Percentiles rank a stretch among this genome's conserved stretches.
phyloP scores from a whole-genome alignment of 495 filamentous ascomycete genomes.

The Penicillium nucicola region DNA sequence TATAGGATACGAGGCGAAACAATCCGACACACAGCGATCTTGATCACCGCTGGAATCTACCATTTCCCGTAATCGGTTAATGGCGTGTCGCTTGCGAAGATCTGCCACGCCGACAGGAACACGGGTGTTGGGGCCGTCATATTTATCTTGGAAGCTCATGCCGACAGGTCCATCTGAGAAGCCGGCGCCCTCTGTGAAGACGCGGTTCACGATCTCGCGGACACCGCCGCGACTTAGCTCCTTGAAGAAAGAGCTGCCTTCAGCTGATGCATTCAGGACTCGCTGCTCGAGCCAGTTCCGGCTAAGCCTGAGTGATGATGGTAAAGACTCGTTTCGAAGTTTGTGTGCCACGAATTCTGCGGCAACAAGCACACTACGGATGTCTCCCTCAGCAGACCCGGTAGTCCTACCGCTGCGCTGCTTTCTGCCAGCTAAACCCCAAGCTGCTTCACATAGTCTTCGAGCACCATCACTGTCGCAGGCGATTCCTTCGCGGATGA shows the following conservation, averaged over 20 bases:
- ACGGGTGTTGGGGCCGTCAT: constrained; percentile 23
- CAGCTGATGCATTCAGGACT: constrained; percentile 63
- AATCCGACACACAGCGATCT: constrained; percentile 79
- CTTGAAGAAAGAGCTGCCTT: constrained; percentile 73
- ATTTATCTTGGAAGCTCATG: constrained; percentile 31
- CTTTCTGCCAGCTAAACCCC: constrained; percentile 73
- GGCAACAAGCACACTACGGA: constrained; percentile 88
- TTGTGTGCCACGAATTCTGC: constrained; percentile 92
- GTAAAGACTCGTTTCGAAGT: constrained; percentile 52
- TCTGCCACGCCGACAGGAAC: constrained; percentile 61
- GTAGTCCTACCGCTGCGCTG: constrained; percentile 46
- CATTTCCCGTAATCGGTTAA: constrained; percentile 80
- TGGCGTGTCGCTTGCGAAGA: constrained; percentile 69
- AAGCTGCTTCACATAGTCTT: constrained; percentile 85
- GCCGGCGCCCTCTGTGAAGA: constrained; percentile 84
- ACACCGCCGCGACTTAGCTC: constrained; percentile 73
- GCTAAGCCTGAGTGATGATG: constrained; percentile 54
- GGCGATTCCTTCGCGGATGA: constrained; percentile 79
- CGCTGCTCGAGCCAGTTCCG: constrained; percentile 80
- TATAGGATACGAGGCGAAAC: constrained; percentile 79
- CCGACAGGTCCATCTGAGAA: constrained; percentile 59
- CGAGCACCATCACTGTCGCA: constrained; percentile 85
- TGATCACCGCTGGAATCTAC: constrained; percentile 85
- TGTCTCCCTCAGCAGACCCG: constrained; percentile 79
- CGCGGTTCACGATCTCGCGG: constrained; percentile 78